A percentile compares a stretch with the other conserved stretches of the same genome.
These are phyloP conservation scores for Gloeopeniophorella convolvens DNA, from an alignment of 768 basidiomycete species.

Conservation along the genomic window DNA sequence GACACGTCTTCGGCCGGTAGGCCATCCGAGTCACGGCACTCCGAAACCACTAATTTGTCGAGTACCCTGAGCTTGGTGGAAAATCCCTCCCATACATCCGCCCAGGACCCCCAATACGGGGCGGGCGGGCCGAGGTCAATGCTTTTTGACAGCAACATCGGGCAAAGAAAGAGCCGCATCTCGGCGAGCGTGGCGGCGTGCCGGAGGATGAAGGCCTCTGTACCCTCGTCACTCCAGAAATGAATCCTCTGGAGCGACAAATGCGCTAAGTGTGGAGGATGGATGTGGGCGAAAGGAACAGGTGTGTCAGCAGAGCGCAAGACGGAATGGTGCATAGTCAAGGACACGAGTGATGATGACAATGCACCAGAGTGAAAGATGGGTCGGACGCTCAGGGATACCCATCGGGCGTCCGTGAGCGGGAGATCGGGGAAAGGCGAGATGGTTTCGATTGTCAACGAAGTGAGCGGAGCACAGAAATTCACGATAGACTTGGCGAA, in stretches of 20 bases:
- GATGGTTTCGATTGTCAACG: slow-evolving; percentile 1
- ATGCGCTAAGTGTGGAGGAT: not conserved
- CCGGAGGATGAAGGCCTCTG: slow-evolving; percentile 5
- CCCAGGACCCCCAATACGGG: slow-evolving; percentile 3
- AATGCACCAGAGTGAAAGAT: not conserved
- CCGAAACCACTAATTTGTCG: slow-evolving; percentile 1
- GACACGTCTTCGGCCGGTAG: not conserved
- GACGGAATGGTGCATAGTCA: not conserved
- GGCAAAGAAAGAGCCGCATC: slow-evolving; percentile 3
- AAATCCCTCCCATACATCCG: slow-evolving; percentile 4
- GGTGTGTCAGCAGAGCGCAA: not conserved
- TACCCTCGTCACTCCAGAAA: not conserved
- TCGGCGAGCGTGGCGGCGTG: slow-evolving; percentile 4
- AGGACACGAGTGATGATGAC: slow-evolving; percentile 4
- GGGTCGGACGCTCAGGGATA: too few species aligned
- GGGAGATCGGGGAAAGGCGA: not conserved
- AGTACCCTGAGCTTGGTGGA: not conserved
- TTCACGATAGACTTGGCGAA: not conserved
- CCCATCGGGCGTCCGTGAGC: not conserved
- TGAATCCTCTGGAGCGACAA: slow-evolving; percentile 4
- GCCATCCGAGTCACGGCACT: slow-evolving; percentile 4
- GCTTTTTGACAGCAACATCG: not conserved
- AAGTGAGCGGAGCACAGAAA: not conserved
- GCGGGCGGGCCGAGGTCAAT: not conserved
- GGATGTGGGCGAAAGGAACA: not conserved